Percentiles rank a stretch among this genome's conserved stretches.
Evolutionary conservation across 108 stramenopile species (phyloP).

Genomic region (Chaetoceros muelleri): DNA sequence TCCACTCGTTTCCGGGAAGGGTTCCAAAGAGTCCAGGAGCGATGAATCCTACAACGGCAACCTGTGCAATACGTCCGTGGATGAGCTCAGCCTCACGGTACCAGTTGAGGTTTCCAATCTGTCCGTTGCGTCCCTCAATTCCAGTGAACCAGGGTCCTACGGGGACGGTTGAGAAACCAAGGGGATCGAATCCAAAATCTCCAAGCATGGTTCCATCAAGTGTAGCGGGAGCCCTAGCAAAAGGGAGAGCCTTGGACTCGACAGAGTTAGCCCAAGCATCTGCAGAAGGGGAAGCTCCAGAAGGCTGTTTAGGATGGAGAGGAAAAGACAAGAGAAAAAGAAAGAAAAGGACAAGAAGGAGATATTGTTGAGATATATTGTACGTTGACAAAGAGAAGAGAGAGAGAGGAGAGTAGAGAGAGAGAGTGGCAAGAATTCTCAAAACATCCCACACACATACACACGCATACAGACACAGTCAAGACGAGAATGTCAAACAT

Average conservation of each 20-base stretch:
- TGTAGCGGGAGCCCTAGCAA: slow-evolving; percentile 54
- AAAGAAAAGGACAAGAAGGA: slow-evolving; percentile 6
- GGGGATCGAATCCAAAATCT: slow-evolving; percentile 95
- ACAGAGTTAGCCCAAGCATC: slow-evolving; percentile 27
- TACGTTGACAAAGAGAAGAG: background rate
- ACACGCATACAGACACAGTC: no score
- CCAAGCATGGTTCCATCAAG: slow-evolving; percentile 88
- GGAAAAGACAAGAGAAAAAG: slow-evolving; percentile 8
- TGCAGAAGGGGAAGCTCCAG: slow-evolving; percentile 25
- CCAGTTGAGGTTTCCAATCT: slow-evolving; percentile 71
- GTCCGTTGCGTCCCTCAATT: slow-evolving; percentile 15
- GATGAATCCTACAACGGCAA: slow-evolving; percentile 94
- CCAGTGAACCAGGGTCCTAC: slow-evolving; percentile 48
- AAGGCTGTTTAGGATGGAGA: slow-evolving; percentile 10
- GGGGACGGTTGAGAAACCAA: slow-evolving; percentile 88
- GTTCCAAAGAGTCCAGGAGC: slow-evolving; percentile 88
- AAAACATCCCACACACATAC: no score
- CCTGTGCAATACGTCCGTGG: slow-evolving; percentile 96
- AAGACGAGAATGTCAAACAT: no score
- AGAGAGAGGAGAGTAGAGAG: slow-evolving; percentile 1
- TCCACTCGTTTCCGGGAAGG: slow-evolving; percentile 88
- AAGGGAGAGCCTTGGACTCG: slow-evolving; percentile 70
- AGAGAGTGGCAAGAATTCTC: no score
- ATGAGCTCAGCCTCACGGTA: slow-evolving; percentile 95
- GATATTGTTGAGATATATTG: slow-evolving; percentile 1